Evolutionary conservation across 805 yeast species (phyloP).

Genomic region (Suhomyces canberraensis): DNA sequence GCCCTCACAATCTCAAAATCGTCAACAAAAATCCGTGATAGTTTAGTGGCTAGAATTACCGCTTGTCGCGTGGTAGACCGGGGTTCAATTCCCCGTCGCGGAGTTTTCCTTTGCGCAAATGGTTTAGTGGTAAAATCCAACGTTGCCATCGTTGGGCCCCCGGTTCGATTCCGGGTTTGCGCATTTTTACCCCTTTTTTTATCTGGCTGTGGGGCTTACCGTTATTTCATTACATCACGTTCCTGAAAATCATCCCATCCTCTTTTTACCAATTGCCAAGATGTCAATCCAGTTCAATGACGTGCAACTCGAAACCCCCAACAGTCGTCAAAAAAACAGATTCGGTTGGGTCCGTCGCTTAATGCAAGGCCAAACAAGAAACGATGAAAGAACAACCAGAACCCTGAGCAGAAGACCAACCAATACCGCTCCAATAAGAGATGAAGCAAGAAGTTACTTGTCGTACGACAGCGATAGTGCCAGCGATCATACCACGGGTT

Average conservation of each 20-base stretch:
- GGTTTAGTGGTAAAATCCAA: constrained; percentile 11
- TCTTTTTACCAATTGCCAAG: neutral
- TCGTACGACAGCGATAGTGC: constrained; percentile 14
- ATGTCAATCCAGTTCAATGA: neutral
- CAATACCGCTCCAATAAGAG: too few relatives aligned
- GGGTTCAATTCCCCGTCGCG: constrained; percentile 18
- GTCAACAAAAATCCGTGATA: constrained; percentile 10
- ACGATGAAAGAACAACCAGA: constrained; percentile 2
- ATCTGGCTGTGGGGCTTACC: too few relatives aligned
- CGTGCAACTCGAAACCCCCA: constrained; percentile 5
- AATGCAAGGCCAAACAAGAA: constrained; percentile 34
- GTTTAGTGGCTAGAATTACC: constrained; percentile 17
- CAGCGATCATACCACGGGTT: constrained; percentile 18
- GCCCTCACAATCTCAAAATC: too few relatives aligned
- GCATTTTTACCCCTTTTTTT: too few relatives aligned
- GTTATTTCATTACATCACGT: too few relatives aligned
- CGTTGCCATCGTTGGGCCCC: constrained; percentile 12
- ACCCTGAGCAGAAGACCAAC: constrained; percentile 3
- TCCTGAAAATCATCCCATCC: neutral
- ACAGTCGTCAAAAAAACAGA: constrained; percentile 30
- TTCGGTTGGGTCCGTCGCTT: constrained; percentile 41
- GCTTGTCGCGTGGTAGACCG: constrained; percentile 18
- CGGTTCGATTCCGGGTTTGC: constrained; percentile 11
- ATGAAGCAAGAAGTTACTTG: constrained; percentile 10
- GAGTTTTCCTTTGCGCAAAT: constrained; percentile 11